Conservation (phyloP, 2,329 filamentous ascomycete species). For the Pochonia chlamydosporia region DNA sequence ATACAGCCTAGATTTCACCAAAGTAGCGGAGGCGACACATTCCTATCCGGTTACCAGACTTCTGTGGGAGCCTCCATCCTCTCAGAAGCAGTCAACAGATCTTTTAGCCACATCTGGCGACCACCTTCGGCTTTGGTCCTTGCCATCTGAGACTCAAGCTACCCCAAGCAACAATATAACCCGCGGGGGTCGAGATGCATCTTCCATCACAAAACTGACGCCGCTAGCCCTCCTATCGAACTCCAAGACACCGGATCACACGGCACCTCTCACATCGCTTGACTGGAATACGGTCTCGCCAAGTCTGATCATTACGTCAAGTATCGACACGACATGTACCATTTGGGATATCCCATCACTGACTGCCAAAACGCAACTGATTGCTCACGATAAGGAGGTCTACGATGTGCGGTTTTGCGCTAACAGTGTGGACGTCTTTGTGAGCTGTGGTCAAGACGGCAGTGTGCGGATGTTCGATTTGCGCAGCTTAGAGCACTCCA, state of each 20-base stretch:
- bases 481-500: slow-evolving; percentile 92
- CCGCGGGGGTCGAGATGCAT: slow-evolving; percentile 51
- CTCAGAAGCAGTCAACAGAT: slow-evolving; percentile 92
- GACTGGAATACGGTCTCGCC: slow-evolving; percentile 98
- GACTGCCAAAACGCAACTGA: slow-evolving; percentile 95
- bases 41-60: slow-evolving; percentile 95
- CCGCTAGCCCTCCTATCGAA: slow-evolving; percentile 91
- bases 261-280: slow-evolving; percentile 88
- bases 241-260: slow-evolving; percentile 97
- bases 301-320: slow-evolving; percentile 96
- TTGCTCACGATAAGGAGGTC: slow-evolving; percentile 98
- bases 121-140: slow-evolving; percentile 87
- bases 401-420: slow-evolving; percentile 98
- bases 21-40: slow-evolving; percentile 92
- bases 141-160: slow-evolving; percentile 62
- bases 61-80: slow-evolving; percentile 91
- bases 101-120: slow-evolving; percentile 92
- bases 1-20: slow-evolving; percentile 81
- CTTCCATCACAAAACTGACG: slow-evolving; percentile 72
- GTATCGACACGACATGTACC: slow-evolving; percentile 97
- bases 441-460: slow-evolving; percentile 94
- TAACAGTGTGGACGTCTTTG: slow-evolving; percentile 97
- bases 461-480: slow-evolving; percentile 99
- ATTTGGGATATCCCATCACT: slow-evolving; percentile 99
- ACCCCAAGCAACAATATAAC: slow-evolving; percentile 60